A percentile compares a stretch with the other conserved stretches of the same genome.
Conservation (phyloP, 169 alveolate genomes). For the Plasmodium billcollinsi region DNA sequence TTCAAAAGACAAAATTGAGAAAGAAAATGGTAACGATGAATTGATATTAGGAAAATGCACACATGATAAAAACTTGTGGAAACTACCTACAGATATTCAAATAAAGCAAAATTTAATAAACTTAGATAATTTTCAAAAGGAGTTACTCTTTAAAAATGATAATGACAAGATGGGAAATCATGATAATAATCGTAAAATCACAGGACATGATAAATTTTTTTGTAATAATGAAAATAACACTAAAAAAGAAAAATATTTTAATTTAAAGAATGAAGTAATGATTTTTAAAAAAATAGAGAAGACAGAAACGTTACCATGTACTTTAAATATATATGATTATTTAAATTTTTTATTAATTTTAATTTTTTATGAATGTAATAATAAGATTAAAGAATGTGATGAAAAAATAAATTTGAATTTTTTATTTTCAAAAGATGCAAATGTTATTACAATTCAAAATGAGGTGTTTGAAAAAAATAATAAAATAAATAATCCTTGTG, state of each 20-base stretch:
- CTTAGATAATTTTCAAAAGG: neutral
- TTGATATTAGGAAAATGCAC: neutral
- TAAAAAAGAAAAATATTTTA: neutral
- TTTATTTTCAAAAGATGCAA: conserved; percentile 29
- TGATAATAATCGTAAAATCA: neutral
- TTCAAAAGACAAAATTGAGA: neutral
- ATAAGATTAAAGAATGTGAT: neutral
- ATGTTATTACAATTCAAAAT: neutral
- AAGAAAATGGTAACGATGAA: neutral
- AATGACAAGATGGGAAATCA: neutral
- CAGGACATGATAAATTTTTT: too few species aligned
- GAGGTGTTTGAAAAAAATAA: too few species aligned
- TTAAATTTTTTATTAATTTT: conserved; percentile 26
- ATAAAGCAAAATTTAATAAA: conserved; percentile 23
- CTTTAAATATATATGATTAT: conserved; percentile 12
- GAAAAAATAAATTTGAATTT: conserved; percentile 1
- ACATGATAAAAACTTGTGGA: neutral
- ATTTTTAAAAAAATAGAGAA: conserved; percentile 21
- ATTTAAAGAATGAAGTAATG: neutral
- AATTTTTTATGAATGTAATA: neutral
- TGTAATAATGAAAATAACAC: neutral
- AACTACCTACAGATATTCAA: conserved; percentile 15
- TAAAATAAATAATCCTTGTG: too few species aligned
- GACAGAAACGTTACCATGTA: conserved; percentile 19
- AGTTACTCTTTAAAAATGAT: neutral